A percentile compares a stretch with the other conserved stretches of the same genome.
Conservation (phyloP, 2,329 filamentous ascomycete species). For the Aspergillus brunneoviolaceus region DNA sequence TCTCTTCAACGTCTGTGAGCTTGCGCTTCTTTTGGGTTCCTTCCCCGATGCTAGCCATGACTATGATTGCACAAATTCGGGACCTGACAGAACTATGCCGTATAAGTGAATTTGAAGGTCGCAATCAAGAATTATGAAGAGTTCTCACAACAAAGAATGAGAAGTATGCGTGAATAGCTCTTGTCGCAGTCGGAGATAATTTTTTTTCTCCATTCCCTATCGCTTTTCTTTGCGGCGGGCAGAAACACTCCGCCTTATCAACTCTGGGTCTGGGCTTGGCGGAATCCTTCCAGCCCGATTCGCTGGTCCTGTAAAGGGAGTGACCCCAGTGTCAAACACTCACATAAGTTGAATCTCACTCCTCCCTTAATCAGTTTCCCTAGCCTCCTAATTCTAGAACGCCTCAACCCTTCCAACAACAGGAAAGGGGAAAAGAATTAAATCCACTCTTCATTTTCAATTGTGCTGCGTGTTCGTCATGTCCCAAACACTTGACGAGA, state of each 20-base stretch:
- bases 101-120: neutral
- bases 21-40: slow-evolving; percentile 67
- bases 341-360: slow-evolving; percentile 5
- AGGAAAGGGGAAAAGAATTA: too few species aligned
- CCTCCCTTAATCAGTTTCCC: slow-evolving; percentile 1
- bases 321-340: slow-evolving; percentile 10
- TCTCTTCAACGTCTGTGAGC: slow-evolving; percentile 56
- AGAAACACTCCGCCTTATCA: slow-evolving; percentile 26
- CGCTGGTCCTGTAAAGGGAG: slow-evolving; percentile 10
- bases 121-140: too few species aligned
- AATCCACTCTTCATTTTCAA: too few species aligned
- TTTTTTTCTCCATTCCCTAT: slow-evolving; percentile 8
- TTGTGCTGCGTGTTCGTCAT: slow-evolving; percentile 21
- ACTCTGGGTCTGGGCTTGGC: slow-evolving; percentile 24
- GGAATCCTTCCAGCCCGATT: slow-evolving; percentile 15
- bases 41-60: slow-evolving; percentile 31
- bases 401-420: neutral
- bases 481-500: slow-evolving; percentile 33
- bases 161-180: neutral
- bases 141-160: neutral
- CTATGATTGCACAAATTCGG: neutral
- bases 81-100: neutral
- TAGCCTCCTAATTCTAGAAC: slow-evolving; percentile 6
- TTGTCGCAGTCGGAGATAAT: neutral
- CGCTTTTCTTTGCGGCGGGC: slow-evolving; percentile 32